Evolutionary conservation across 495 filamentous ascomycete genomes (phyloP).

Genomic region (Astrothelium subdiscretum): DNA sequence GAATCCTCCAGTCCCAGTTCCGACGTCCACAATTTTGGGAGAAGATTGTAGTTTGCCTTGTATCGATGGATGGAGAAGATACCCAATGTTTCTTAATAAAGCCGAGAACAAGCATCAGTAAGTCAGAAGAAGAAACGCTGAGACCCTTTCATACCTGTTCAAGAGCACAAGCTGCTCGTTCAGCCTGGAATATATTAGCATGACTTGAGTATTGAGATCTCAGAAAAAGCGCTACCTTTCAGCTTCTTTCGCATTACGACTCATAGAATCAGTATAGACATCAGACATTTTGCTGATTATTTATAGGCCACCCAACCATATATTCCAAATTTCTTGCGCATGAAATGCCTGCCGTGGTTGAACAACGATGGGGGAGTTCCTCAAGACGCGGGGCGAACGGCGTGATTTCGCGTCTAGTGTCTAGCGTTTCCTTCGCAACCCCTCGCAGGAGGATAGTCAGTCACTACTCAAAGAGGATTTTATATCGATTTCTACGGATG

Average conservation of each 20-base stretch:
- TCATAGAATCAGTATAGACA: background rate
- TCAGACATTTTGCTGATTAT: background rate
- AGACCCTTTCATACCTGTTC: background rate
- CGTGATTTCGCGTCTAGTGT: too few relatives aligned
- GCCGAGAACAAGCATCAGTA: background rate
- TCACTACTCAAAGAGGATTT: too few relatives aligned
- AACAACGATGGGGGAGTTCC: too few relatives aligned
- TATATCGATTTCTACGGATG: too few relatives aligned
- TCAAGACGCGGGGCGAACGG: too few relatives aligned
- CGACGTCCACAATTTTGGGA: background rate
- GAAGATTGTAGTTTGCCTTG: background rate
- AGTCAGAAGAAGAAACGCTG: background rate
- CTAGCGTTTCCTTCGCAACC: too few relatives aligned
- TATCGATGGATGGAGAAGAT: background rate
- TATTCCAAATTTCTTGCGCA: too few relatives aligned
- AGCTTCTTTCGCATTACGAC: background rate
- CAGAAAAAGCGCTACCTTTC: background rate
- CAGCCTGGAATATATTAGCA: background rate
- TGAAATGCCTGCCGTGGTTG: too few relatives aligned
- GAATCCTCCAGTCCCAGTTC: background rate
- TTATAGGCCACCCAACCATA: too few relatives aligned
- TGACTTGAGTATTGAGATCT: background rate
- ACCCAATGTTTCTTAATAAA: background rate
- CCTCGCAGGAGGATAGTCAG: too few relatives aligned
- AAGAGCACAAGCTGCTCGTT: background rate